These are phyloP conservation scores for Ephemerocybe angulata DNA, from an alignment of 768 basidiomycete genomes.

Conservation along the genomic window DNA sequence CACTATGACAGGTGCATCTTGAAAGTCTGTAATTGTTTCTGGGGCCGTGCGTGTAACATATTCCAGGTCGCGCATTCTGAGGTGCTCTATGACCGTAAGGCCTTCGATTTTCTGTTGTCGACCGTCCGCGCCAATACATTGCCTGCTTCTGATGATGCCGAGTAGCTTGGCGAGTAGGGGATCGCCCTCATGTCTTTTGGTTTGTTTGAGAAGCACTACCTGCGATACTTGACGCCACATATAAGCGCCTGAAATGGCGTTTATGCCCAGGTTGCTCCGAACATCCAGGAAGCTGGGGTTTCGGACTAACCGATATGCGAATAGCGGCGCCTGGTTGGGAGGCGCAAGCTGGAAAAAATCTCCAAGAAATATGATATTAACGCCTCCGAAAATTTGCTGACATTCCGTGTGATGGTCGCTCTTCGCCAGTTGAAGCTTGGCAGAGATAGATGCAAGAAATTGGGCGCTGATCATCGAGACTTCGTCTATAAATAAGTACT, in stretches of 20 bases:
- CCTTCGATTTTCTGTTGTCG: not conserved
- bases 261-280: slow-evolving; percentile 1
- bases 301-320: slow-evolving; percentile 9
- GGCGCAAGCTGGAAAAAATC: slow-evolving; percentile 16
- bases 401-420: slow-evolving; percentile 2
- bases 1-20: slow-evolving; percentile 16
- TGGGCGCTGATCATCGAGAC: slow-evolving; percentile 16
- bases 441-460: slow-evolving; percentile 19
- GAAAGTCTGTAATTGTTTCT: not conserved
- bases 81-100: not conserved
- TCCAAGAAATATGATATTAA: slow-evolving; percentile 29
- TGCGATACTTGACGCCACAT: slow-evolving; percentile 11
- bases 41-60: not conserved
- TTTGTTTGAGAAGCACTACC: slow-evolving; percentile 13
- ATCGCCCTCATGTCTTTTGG: slow-evolving; percentile 13
- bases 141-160: slow-evolving; percentile 1
- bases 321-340: slow-evolving; percentile 14
- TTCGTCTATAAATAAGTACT: slow-evolving; percentile 19
- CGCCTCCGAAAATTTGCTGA: slow-evolving; percentile 21
- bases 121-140: not conserved
- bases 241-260: slow-evolving; percentile 9
- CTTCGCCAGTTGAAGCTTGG: slow-evolving; percentile 19
- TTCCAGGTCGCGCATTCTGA: not conserved
- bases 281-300: slow-evolving; percentile 2
- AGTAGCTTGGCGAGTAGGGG: slow-evolving; percentile 11